phyloP scores from a whole-genome alignment of 176 grass and related monocot species.

The Hyparrhenia diplandra region DNA sequence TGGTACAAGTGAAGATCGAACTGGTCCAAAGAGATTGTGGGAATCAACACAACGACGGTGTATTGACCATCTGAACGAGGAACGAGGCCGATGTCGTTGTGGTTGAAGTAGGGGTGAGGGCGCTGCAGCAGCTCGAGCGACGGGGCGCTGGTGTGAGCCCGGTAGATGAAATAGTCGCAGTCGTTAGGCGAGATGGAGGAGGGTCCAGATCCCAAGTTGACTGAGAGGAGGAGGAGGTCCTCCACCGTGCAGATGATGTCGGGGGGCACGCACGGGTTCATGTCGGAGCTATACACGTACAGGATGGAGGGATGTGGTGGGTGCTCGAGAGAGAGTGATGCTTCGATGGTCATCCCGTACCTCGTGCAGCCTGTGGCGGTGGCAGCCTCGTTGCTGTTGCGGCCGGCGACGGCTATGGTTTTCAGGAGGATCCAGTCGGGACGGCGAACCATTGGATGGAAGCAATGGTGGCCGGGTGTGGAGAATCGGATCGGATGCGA shows the following conservation, averaged over 20 bases:
- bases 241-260: not conserved
- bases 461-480: not conserved
- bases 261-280: not conserved
- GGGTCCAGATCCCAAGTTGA: not conserved
- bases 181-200: not conserved
- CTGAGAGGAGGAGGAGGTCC: not conserved
- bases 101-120: not conserved
- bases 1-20: not conserved
- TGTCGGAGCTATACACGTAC: not conserved
- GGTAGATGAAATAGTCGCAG: constrained; percentile 17
- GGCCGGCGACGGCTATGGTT: not conserved
- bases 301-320: not conserved
- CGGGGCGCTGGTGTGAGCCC: not conserved
- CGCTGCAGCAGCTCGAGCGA: not conserved
- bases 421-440: not conserved
- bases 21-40: fast-evolving
- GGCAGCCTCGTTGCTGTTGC: not conserved
- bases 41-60: not conserved
- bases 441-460: not conserved
- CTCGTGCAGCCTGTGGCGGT: not conserved
- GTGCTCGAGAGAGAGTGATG: not conserved
- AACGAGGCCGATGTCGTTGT: not conserved
- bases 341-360: not conserved
- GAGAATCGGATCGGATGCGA: not conserved
- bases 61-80: not conserved